phyloP scores from a whole-genome alignment of 495 filamentous ascomycete species.

The Podospora didyma region DNA sequence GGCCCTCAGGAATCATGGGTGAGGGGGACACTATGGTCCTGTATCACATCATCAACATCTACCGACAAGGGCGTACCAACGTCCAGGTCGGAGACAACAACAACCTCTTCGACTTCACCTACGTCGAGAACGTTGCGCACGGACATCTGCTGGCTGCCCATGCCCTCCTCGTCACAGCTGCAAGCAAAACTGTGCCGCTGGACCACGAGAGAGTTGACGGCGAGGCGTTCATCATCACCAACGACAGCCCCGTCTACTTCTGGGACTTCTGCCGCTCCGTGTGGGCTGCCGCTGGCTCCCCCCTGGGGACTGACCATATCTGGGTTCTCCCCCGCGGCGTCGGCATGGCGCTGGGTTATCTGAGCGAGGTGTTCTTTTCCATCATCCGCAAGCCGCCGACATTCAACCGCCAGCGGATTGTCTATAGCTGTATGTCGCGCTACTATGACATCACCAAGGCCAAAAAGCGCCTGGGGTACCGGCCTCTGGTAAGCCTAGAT shows the following conservation, averaged over 20 bases:
- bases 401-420: constrained; percentile 69
- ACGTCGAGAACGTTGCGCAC: constrained; percentile 74
- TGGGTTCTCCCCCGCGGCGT: constrained; percentile 64
- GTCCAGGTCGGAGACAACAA: constrained; percentile 86
- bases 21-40: constrained; percentile 74
- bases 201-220: constrained; percentile 83
- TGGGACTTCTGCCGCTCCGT: constrained; percentile 85
- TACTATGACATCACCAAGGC: constrained; percentile 88
- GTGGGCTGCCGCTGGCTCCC: constrained; percentile 69
- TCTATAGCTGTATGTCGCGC: constrained; percentile 76
- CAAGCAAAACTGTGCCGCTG: constrained; percentile 54
- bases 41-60: constrained; percentile 60
- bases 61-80: constrained; percentile 59
- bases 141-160: constrained; percentile 68
- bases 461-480: constrained; percentile 69
- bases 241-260: constrained; percentile 88
- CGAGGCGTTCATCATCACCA: constrained; percentile 94
- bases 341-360: constrained; percentile 59
- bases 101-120: constrained; percentile 85
- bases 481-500: constrained; percentile 65
- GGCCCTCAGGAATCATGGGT: constrained; percentile 87
- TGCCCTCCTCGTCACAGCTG: constrained; percentile 62
- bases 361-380: constrained; percentile 66
- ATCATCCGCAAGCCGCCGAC: constrained; percentile 69
- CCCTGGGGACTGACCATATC: constrained; percentile 60